These are phyloP conservation scores for Cucurbita moschata DNA, from an alignment of 306 rosid genomes.

Conservation along the genomic window DNA sequence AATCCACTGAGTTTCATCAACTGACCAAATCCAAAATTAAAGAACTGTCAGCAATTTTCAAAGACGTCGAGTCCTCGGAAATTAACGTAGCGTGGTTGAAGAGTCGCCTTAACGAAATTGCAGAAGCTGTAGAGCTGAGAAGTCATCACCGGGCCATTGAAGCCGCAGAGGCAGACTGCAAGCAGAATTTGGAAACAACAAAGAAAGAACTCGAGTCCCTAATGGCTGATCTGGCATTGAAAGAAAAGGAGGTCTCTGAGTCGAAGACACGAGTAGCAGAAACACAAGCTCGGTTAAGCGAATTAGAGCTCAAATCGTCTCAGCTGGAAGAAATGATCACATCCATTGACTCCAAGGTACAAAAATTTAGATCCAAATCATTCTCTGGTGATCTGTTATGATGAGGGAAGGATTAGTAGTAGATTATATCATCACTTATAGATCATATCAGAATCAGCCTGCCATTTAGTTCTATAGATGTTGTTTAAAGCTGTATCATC, in stretches of 20 bases:
- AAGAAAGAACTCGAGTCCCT: constrained; percentile 42
- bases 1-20: constrained; percentile 21
- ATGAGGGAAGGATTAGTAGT: neutral
- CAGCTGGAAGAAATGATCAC: constrained; percentile 22
- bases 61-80: constrained; percentile 65
- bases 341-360: constrained; percentile 41
- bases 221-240: constrained; percentile 32
- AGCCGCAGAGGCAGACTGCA: constrained; percentile 32
- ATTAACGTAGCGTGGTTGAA: constrained; percentile 57
- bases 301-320: constrained; percentile 43
- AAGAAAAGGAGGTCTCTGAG: constrained; percentile 46
- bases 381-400: constrained; percentile 38
- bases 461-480: neutral
- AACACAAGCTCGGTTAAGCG: constrained; percentile 38
- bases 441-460: neutral
- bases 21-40: constrained; percentile 44
- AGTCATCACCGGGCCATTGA: constrained; percentile 25
- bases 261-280: constrained; percentile 30
- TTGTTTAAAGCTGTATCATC: neutral
- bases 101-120: constrained; percentile 26
- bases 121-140: constrained; percentile 32
- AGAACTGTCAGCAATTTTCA: constrained; percentile 59
- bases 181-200: constrained; percentile 25
- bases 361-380: constrained; percentile 29
- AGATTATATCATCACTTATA: neutral